Evolutionary conservation across 169 alveolate species (phyloP), one percentile per base, ranked within the genome.

Genomic region (Plasmodium vivax): DNA sequence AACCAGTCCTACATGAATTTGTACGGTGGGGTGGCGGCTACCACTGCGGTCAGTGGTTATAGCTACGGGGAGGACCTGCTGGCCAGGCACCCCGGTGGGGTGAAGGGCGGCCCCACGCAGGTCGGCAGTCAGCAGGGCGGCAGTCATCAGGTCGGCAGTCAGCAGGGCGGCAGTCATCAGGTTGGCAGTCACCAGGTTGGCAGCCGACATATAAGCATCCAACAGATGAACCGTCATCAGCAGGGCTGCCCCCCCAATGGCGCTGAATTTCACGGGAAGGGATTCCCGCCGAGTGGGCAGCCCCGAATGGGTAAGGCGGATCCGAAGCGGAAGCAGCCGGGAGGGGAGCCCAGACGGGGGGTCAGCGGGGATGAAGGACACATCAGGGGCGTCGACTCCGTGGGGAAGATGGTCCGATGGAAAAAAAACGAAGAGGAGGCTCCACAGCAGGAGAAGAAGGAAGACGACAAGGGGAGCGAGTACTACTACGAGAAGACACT

Each of bases 401-500:
- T 16, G n/a, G 27, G 81, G 8, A 83, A 80, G 75, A 62, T 27
- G 34, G 75, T 62, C 1, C 27, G 75, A 62, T 62, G 75, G 75
- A 27, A n/a, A 62, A 10, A 62, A 62, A n/a, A 62, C 34, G 75
- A 62, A 62, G 75, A 62, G 75, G 75, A n/a, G 14, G n/a, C 0
- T 5, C 27, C n/a, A 0, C 14, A 0, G 3, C n/a, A 62, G 14
- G 75, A 8, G 34, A 62, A 7, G 30, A 62, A n/a, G 14, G 56
- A 82, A 14, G 92, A 72, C 8, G 81, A 75, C 32, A 77, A 85
- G 62, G 79, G 45, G 19, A n/a, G 9, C 81, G 87, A 85, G 38
- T 85, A 85, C 62, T 85, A 85, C 80, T 85, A 85, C 19, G 72
- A 85, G 43, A 85, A 85, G 45, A 85, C 93, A 14, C 3, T 74